Evolutionary conservation across 176 grass and related monocot species (phyloP).

Genomic region (Chrysopogon serrulatus): DNA sequence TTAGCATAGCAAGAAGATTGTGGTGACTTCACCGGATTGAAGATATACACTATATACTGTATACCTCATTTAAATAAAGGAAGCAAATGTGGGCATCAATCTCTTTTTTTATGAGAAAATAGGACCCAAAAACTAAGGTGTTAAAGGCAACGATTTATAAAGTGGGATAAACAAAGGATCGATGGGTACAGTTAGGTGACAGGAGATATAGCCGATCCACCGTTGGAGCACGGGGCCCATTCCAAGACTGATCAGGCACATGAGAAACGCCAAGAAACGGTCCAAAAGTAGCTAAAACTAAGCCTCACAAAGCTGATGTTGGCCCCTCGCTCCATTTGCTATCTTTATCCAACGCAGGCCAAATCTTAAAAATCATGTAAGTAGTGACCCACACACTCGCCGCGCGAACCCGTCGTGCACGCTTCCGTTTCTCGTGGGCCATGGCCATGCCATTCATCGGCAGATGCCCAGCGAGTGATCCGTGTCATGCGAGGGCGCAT

Average conservation of each 20-base stretch:
- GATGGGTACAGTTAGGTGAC: not conserved
- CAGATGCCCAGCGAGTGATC: not conserved
- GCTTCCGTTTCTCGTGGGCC: not conserved
- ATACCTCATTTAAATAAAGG: no score
- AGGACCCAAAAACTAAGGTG: not conserved
- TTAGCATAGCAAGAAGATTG: not conserved
- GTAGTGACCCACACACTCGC: not conserved
- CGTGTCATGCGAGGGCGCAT: not conserved
- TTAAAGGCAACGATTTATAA: no score
- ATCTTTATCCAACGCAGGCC: constrained; percentile 14
- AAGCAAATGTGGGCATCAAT: not conserved
- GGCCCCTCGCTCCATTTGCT: not conserved
- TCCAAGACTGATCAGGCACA: not conserved
- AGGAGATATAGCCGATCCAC: not conserved
- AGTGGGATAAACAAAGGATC: not conserved
- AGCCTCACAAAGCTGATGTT: not conserved
- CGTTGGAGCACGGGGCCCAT: not conserved
- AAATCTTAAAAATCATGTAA: not conserved
- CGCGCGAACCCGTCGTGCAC: not conserved
- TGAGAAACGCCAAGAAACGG: not conserved
- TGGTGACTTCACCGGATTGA: no score
- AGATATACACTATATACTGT: no score
- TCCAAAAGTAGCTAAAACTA: constrained; percentile 34
- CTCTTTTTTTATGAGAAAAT: not conserved
- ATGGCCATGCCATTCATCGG: not conserved